Conservation (phyloP, 202 grass and related monocot genomes). For the Brachypodium distachyon region DNA sequence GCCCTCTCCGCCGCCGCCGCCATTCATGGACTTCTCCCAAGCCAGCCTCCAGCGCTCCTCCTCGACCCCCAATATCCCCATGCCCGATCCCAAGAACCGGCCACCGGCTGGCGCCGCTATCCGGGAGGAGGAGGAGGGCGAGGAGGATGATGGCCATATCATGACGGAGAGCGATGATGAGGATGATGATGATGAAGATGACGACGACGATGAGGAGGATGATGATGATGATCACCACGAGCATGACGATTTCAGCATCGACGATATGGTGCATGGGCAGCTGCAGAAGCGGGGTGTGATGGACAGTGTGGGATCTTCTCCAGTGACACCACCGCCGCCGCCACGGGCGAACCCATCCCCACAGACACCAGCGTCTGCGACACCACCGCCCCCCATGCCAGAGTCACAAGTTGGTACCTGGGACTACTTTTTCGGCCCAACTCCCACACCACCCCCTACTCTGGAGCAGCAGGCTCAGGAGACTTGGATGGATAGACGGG, state of each 20-base stretch:
- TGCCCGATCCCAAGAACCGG: slow-evolving; percentile 35
- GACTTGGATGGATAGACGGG: slow-evolving; percentile 33
- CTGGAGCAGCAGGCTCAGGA: slow-evolving; percentile 53
- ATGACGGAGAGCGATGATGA: slow-evolving; percentile 18
- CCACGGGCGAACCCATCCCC: slow-evolving; percentile 32
- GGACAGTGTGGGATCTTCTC: slow-evolving; percentile 31
- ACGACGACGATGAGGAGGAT: background rate
- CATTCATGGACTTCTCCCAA: slow-evolving; percentile 13
- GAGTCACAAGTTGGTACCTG: slow-evolving; percentile 44
- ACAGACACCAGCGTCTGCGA: background rate
- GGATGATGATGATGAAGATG: background rate
- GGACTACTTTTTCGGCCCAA: slow-evolving; percentile 55
- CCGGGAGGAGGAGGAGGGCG: slow-evolving; percentile 53
- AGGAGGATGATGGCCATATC: slow-evolving; percentile 25
- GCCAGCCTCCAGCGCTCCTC: slow-evolving; percentile 53
- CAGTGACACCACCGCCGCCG: slow-evolving; percentile 33
- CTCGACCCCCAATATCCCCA: slow-evolving; percentile 73
- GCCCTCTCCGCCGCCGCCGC: slow-evolving; percentile 38
- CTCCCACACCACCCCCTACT: slow-evolving; percentile 48
- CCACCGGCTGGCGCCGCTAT: slow-evolving; percentile 29
- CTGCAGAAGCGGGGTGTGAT: background rate
- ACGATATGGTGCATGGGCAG: slow-evolving; percentile 12
- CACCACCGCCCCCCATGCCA: slow-evolving; percentile 14
- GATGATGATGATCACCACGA: slow-evolving; percentile 25
- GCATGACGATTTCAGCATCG: slow-evolving; percentile 32